phyloP scores from a whole-genome alignment of 495 filamentous ascomycete species.

The Xylaria sp. region DNA sequence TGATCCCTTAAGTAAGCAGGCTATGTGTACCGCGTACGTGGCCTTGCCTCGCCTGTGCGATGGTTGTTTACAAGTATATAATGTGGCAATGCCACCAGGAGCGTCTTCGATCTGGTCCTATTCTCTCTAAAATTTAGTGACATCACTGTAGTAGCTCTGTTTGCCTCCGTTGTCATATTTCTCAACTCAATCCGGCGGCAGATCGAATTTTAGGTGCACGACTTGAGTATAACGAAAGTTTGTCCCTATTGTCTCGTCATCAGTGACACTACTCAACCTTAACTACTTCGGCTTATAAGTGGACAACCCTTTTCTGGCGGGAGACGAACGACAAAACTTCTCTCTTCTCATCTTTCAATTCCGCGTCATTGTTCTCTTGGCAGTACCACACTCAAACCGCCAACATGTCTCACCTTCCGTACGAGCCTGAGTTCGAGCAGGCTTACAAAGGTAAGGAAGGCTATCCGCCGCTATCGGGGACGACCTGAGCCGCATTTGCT shows the following conservation, averaged over 20 bases:
- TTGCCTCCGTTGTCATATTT: neutral
- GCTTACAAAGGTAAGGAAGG: slow-evolving; percentile 85
- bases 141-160: slow-evolving; percentile 10
- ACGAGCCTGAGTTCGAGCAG: slow-evolving; percentile 98
- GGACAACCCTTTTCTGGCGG: neutral
- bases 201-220: slow-evolving; percentile 6
- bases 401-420: slow-evolving; percentile 82
- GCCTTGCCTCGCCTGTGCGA: neutral
- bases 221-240: neutral
- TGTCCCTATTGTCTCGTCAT: slow-evolving; percentile 15
- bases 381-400: neutral
- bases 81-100: slow-evolving; percentile 1
- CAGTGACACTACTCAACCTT: neutral
- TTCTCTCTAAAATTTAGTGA: neutral
- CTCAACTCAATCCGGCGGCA: neutral
- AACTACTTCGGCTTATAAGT: slow-evolving; percentile 10
- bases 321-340: neutral
- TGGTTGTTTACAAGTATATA: slow-evolving; percentile 2
- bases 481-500: slow-evolving; percentile 1
- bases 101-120: neutral
- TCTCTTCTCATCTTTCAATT: neutral
- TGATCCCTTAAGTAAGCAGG: neutral
- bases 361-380: neutral
- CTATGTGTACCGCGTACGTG: neutral
- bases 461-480: neutral